Percentiles rank a stretch among this genome's conserved stretches.
These are phyloP conservation scores for Hysterangium stoloniferum DNA, from an alignment of 768 basidiomycete species.

Conservation along the genomic window DNA sequence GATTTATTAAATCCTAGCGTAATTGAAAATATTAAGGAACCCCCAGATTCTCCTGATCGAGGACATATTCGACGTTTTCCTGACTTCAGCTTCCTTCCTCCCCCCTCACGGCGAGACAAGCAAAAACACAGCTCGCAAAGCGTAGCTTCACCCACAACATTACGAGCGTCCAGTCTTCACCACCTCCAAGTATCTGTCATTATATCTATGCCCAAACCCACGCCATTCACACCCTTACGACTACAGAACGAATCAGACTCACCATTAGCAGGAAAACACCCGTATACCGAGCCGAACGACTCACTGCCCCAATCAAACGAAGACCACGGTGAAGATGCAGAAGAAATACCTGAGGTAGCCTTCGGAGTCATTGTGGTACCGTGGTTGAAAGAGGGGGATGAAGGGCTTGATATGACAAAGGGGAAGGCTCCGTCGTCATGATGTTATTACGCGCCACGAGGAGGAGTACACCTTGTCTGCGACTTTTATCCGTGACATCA, in stretches of 20 bases:
- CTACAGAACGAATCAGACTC: too few relatives aligned
- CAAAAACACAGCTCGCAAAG: neutral
- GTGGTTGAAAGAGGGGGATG: neutral
- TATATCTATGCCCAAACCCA: conserved; percentile 5
- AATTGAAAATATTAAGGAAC: neutral
- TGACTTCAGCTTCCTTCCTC: neutral
- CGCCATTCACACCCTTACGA: neutral
- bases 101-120: neutral
- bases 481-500: too few relatives aligned
- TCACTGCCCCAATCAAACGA: too few relatives aligned
- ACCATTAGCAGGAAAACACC: neutral
- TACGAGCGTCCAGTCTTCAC: neutral
- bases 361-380: conserved; percentile 6
- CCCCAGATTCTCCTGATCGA: neutral
- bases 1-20: neutral
- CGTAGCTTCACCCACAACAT: neutral
- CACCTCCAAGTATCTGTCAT: conserved; percentile 8
- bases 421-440: too few relatives aligned
- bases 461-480: too few relatives aligned
- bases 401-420: too few relatives aligned
- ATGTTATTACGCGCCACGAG: neutral
- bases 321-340: neutral
- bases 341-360: conserved; percentile 7
- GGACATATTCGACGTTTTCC: neutral
- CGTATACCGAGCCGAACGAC: neutral